A percentile compares a stretch with the other conserved stretches of the same genome.
Evolutionary conservation across 108 stramenopile genomes (phyloP).

Genomic region (Nitzschia sp.): DNA sequence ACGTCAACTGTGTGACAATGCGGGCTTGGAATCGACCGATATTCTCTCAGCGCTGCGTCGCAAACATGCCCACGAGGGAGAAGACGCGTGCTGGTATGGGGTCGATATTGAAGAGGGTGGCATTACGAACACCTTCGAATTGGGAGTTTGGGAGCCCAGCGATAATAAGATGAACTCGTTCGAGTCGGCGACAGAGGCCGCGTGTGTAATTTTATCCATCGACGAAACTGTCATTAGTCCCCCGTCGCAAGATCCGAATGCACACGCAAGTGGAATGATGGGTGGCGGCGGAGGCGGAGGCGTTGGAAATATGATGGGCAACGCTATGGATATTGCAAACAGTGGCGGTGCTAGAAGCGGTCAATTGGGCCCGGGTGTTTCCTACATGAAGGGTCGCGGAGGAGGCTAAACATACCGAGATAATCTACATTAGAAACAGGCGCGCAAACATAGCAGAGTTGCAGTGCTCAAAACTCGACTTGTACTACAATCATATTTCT

Average conservation of each 20-base stretch:
- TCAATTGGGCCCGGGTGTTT: constrained; percentile 81
- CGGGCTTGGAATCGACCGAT: constrained; percentile 97
- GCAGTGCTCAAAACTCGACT: too few species aligned
- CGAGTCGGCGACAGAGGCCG: constrained; percentile 95
- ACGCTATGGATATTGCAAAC: constrained; percentile 86
- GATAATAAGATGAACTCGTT: constrained; percentile 95
- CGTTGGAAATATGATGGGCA: constrained; percentile 81
- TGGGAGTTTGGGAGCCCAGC: constrained; percentile 98
- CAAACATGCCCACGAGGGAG: constrained; percentile 82
- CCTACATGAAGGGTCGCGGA: constrained; percentile 88
- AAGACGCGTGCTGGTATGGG: constrained; percentile 92
- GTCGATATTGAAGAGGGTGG: constrained; percentile 94
- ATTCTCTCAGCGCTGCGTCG: constrained; percentile 91
- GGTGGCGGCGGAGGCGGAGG: constrained; percentile 53
- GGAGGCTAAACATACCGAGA: constrained; percentile 34
- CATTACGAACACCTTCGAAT: constrained; percentile 93
- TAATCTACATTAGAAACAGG: too few species aligned
- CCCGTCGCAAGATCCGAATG: constrained; percentile 87
- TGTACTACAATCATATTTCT: not conserved
- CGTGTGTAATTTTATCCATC: constrained; percentile 96
- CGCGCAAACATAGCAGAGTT: too few species aligned
- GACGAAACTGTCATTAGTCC: constrained; percentile 99
- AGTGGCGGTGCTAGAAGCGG: constrained; percentile 82
- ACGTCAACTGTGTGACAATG: constrained; percentile 96
- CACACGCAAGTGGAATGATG: constrained; percentile 68